Conservation (phyloP, 495 filamentous ascomycete genomes). For the Cenococcum geophilum region DNA sequence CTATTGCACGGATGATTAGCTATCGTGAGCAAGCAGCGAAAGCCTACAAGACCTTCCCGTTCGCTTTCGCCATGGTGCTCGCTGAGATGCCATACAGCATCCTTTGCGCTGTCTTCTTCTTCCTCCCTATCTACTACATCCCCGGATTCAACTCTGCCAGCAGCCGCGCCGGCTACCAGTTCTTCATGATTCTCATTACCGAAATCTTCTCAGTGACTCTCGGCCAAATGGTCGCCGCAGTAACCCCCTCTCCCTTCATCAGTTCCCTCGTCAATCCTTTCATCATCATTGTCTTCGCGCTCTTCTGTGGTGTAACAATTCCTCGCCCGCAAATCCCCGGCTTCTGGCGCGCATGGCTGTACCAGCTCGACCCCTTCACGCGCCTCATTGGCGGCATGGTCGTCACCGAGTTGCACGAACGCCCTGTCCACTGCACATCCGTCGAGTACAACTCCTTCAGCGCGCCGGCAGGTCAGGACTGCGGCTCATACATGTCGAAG, state of each 20-base stretch:
- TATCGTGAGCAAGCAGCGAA: conserved; percentile 74
- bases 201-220: conserved; percentile 72
- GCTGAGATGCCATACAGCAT: conserved; percentile 73
- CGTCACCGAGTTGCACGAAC: conserved; percentile 62
- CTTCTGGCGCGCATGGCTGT: conserved; percentile 77
- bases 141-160: conserved; percentile 46
- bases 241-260: conserved; percentile 66
- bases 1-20: conserved; percentile 65
- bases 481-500: conserved; percentile 64
- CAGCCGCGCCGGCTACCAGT: conserved; percentile 68
- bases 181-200: conserved; percentile 72
- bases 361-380: conserved; percentile 78
- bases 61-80: conserved; percentile 61
- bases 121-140: conserved; percentile 69
- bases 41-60: conserved; percentile 69
- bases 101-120: conserved; percentile 68
- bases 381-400: conserved; percentile 75
- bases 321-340: conserved; percentile 65
- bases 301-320: conserved; percentile 81
- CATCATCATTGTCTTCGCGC: conserved; percentile 68
- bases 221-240: conserved; percentile 60
- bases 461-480: conserved; percentile 55
- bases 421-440: conserved; percentile 52
- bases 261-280: conserved; percentile 69
- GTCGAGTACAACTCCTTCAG: conserved; percentile 57